Evolutionary conservation across 176 grass and related monocot genomes (phyloP).

Genomic region (Saccharum spontaneum): DNA sequence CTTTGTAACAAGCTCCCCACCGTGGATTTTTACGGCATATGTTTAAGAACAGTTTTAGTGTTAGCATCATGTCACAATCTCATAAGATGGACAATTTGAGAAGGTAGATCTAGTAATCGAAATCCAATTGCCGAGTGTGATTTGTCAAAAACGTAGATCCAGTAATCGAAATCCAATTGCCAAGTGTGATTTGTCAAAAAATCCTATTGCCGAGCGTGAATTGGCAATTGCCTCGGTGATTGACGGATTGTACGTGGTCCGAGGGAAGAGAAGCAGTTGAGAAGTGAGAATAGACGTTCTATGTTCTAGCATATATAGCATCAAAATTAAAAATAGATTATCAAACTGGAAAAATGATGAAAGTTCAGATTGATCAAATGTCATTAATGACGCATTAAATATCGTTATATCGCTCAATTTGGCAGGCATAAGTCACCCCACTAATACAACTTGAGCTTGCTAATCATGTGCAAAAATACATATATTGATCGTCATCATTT

Average conservation of each 20-base stretch:
- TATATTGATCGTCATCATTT: slow-evolving; percentile 4
- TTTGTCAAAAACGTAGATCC: not conserved
- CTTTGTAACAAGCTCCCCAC: no score
- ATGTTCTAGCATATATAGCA: not conserved
- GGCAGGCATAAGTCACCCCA: not conserved
- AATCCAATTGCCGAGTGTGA: no score
- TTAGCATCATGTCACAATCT: no score
- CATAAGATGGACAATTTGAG: not conserved
- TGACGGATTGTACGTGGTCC: not conserved
- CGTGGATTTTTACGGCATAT: no score
- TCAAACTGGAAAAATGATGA: not conserved
- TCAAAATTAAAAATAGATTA: not conserved
- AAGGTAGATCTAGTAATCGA: not conserved
- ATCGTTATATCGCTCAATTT: not conserved
- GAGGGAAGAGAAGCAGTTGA: not conserved
- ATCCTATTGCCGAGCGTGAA: not conserved
- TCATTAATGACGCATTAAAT: not conserved
- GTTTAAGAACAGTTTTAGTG: no score
- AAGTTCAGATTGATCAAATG: not conserved
- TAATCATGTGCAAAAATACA: not conserved
- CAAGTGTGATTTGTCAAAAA: no score
- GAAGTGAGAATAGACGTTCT: not conserved
- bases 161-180: no score
- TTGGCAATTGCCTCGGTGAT: not conserved
- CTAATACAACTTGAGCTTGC: not conserved